phyloP scores from a whole-genome alignment of 441 rosid species.

The Arabidopsis lyrata region DNA sequence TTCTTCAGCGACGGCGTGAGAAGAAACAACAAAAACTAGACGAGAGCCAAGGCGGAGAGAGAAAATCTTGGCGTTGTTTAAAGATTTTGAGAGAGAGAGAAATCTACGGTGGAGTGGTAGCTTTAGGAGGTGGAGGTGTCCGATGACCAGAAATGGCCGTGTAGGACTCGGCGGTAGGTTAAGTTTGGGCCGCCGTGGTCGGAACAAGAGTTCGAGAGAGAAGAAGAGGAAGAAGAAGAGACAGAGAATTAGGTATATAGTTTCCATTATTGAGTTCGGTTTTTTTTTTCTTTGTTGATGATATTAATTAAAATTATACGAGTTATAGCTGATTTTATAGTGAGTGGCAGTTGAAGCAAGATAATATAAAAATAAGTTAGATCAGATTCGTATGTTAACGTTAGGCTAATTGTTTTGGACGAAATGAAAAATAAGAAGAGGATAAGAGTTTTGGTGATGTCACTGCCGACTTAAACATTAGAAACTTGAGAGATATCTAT shows the following conservation, averaged over 20 bases:
- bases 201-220: conserved; percentile 2
- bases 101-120: conserved; percentile 40
- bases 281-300: too few species aligned
- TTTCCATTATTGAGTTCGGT: conserved; percentile 24
- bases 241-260: background rate
- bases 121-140: conserved; percentile 39
- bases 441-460: conserved; percentile 15
- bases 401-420: background rate
- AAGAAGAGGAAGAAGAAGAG: background rate
- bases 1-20: conserved; percentile 24
- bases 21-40: conserved; percentile 30
- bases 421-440: background rate
- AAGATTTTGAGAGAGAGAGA: conserved; percentile 20
- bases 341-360: background rate
- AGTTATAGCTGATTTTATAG: conserved; percentile 16
- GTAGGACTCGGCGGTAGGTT: conserved; percentile 39
- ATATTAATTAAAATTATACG: background rate
- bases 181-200: background rate
- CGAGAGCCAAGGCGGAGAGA: conserved; percentile 35
- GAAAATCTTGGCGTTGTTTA: conserved; percentile 19
- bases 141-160: conserved; percentile 15
- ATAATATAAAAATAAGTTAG: background rate
- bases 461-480: background rate
- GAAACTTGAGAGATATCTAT: background rate
- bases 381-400: background rate